These are phyloP conservation scores for Plectosphaerella cucumerina DNA, from an alignment of 2,329 filamentous ascomycete genomes.

Conservation along the genomic window DNA sequence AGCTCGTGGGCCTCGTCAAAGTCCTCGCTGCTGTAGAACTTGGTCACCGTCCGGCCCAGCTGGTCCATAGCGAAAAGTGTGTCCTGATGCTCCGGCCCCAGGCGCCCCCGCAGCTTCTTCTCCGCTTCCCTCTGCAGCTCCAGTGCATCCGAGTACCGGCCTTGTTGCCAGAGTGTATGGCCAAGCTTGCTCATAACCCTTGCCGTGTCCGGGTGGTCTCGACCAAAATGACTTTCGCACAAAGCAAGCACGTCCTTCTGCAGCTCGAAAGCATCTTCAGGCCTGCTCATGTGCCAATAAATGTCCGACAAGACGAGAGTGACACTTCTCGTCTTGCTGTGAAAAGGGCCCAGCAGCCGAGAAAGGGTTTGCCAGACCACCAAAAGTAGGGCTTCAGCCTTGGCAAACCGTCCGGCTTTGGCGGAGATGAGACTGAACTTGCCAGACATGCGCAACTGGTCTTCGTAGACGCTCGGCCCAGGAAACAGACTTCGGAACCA, in stretches of 20 bases:
- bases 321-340: too few species aligned
- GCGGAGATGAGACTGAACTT: slow-evolving; percentile 5
- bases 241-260: too few species aligned
- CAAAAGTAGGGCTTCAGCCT: neutral
- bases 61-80: slow-evolving; percentile 1
- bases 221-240: neutral
- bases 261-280: too few species aligned
- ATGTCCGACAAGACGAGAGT: too few species aligned
- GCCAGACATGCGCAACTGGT: neutral
- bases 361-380: too few species aligned
- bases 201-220: neutral
- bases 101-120: neutral
- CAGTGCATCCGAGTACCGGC: neutral
- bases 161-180: slow-evolving; percentile 4
- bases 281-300: too few species aligned
- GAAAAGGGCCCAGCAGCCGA: too few species aligned
- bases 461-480: neutral
- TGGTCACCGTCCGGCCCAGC: neutral
- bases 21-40: slow-evolving; percentile 2
- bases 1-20: neutral
- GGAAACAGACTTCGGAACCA: neutral
- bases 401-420: neutral
- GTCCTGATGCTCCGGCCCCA: neutral
- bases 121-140: neutral
- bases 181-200: slow-evolving; percentile 2